phyloP scores from a whole-genome alignment of 768 basidiomycete species.

The Calvatia gigantea region DNA sequence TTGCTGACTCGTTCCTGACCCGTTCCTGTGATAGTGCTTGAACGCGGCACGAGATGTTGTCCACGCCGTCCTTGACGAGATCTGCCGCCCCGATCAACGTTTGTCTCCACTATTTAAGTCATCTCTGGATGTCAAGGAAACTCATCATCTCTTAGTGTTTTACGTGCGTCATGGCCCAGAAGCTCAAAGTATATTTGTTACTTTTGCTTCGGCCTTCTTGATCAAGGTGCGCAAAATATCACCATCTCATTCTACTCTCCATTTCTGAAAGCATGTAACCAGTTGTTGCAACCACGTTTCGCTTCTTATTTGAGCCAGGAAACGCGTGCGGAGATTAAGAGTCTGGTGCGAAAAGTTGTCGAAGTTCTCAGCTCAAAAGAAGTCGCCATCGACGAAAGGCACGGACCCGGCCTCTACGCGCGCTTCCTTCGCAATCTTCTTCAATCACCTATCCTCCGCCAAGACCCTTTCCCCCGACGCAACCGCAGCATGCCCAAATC shows the following conservation, averaged over 20 bases:
- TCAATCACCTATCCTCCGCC: constrained; percentile 14
- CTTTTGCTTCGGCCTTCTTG: constrained; percentile 79
- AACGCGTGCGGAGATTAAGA: constrained; percentile 58
- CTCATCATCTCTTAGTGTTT: constrained; percentile 22
- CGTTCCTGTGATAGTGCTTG: constrained; percentile 51
- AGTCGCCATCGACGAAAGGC: constrained; percentile 76
- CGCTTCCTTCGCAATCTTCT: constrained; percentile 74
- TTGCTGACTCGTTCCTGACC: background rate
- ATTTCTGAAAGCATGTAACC: background rate
- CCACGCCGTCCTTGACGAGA: constrained; percentile 52
- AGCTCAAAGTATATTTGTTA: constrained; percentile 74
- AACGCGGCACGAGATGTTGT: constrained; percentile 66
- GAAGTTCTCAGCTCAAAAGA: constrained; percentile 66
- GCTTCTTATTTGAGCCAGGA: constrained; percentile 54
- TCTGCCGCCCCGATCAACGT: constrained; percentile 58
- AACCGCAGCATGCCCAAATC: constrained; percentile 9
- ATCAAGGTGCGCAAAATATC: constrained; percentile 53
- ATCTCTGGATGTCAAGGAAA: background rate
- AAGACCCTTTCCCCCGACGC: constrained; percentile 11
- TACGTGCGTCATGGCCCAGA: constrained; percentile 75
- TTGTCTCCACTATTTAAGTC: constrained; percentile 18
- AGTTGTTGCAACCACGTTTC: constrained; percentile 81
- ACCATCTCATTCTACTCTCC: background rate
- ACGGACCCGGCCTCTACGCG: constrained; percentile 78
- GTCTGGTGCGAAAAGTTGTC: constrained; percentile 61